Evolutionary conservation across 352 stramenopile genomes (phyloP).

Genomic region (Poterioochromonas sp.): DNA sequence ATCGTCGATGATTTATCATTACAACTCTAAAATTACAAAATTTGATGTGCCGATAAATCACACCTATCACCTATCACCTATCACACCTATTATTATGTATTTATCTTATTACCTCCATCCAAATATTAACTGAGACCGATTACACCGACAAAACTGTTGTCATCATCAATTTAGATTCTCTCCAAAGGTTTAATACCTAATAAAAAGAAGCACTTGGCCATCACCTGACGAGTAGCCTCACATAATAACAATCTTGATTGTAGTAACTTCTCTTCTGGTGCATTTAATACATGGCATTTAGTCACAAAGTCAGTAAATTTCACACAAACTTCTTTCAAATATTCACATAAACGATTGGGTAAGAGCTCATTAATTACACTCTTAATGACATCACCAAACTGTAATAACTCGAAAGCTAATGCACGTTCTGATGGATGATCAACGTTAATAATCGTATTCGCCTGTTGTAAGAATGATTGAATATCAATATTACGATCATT

Average conservation of each 20-base stretch:
- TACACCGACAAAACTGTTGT: no score
- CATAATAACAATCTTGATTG: slow-evolving; percentile 90
- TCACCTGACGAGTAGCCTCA: slow-evolving; percentile 83
- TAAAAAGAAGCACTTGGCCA: slow-evolving; percentile 81
- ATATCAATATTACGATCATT: slow-evolving; percentile 52
- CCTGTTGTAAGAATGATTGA: slow-evolving; percentile 53
- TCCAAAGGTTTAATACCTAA: slow-evolving; percentile 82
- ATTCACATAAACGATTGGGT: slow-evolving; percentile 95
- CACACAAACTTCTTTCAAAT: slow-evolving; percentile 90
- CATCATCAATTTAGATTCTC: slow-evolving; percentile 83
- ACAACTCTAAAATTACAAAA: no score
- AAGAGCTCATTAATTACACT: slow-evolving; percentile 86
- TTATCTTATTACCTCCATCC: no score
- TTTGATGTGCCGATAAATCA: no score
- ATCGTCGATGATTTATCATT: no score
- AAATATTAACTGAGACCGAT: no score
- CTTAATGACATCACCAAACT: slow-evolving; percentile 85
- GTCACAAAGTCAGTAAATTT: slow-evolving; percentile 96
- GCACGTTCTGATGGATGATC: slow-evolving; percentile 64
- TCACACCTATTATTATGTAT: no score
- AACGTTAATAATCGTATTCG: slow-evolving; percentile 41
- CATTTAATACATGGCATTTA: slow-evolving; percentile 88
- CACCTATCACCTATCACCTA: no score
- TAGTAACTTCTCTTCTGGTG: slow-evolving; percentile 63
- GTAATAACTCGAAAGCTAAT: slow-evolving; percentile 81